Evolutionary conservation across 805 yeast genomes (phyloP).

Genomic region (Nakazawaea holstii): DNA sequence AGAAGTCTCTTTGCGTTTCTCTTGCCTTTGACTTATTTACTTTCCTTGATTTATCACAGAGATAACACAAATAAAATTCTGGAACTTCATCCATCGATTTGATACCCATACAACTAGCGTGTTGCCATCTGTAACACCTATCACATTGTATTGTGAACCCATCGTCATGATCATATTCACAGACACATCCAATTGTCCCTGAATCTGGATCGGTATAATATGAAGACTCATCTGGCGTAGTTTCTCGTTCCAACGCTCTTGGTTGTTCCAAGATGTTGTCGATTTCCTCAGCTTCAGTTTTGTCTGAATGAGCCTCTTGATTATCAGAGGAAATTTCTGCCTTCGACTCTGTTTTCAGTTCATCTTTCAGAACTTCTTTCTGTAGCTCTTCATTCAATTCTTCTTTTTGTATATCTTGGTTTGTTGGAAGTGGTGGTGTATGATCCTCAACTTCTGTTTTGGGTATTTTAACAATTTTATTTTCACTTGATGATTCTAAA

Average conservation of each 20-base stretch:
- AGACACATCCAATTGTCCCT: slow-evolving; percentile 84
- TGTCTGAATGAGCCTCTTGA: neutral
- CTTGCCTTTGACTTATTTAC: slow-evolving; percentile 35
- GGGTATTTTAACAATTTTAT: neutral
- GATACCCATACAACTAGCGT: slow-evolving; percentile 84
- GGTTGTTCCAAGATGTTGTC: neutral
- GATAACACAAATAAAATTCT: slow-evolving; percentile 74
- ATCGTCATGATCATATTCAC: slow-evolving; percentile 83
- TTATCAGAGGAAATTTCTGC: too few relatives aligned
- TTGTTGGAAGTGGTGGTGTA: neutral
- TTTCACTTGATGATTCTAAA: neutral
- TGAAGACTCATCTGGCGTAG: slow-evolving; percentile 23
- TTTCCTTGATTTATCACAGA: slow-evolving; percentile 49
- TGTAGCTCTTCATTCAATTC: slow-evolving; percentile 5
- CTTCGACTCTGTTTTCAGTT: neutral
- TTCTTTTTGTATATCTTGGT: neutral
- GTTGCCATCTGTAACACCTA: slow-evolving; percentile 90
- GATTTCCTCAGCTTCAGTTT: slow-evolving; percentile 16
- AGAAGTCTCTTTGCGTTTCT: slow-evolving; percentile 26
- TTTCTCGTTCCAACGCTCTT: slow-evolving; percentile 22
- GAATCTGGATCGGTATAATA: slow-evolving; percentile 76
- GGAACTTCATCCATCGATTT: slow-evolving; percentile 70
- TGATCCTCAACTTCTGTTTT: neutral
- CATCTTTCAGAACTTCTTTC: slow-evolving; percentile 1
- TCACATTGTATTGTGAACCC: slow-evolving; percentile 96